Percentiles rank a stretch among this genome's conserved stretches.
Conservation (phyloP, 1,284 basidiomycete genomes). For the Apiotrichum gracile region DNA sequence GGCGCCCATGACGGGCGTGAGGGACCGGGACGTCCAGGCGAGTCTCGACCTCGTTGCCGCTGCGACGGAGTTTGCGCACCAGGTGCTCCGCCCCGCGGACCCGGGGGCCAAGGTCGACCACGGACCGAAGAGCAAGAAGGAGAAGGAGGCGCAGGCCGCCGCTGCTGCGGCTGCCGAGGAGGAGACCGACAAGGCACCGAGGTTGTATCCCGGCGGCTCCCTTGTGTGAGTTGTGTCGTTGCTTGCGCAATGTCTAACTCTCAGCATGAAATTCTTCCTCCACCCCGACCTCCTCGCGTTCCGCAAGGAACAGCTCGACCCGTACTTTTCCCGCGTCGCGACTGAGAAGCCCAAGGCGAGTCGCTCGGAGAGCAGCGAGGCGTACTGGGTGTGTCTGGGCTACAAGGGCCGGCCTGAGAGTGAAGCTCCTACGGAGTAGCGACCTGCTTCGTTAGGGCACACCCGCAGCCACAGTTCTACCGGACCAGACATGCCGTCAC, state of each 20-base stretch:
- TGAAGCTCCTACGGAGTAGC: neutral
- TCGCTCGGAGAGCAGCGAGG: slow-evolving; percentile 43
- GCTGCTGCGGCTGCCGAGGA: neutral
- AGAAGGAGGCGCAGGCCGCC: neutral
- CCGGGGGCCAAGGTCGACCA: neutral
- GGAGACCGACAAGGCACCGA: neutral
- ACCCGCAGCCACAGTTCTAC: neutral
- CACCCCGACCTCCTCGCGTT: slow-evolving; percentile 44
- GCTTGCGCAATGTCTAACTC: slow-evolving; percentile 1
- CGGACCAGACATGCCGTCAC: no score
- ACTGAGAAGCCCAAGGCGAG: slow-evolving; percentile 45
- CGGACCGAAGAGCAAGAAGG: neutral
- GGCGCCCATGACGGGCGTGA: slow-evolving; percentile 45
- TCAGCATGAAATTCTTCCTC: slow-evolving; percentile 41
- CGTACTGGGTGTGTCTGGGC: slow-evolving; percentile 46
- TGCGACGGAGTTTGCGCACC: slow-evolving; percentile 39
- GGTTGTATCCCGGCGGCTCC: slow-evolving; percentile 30
- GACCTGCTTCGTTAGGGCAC: neutral
- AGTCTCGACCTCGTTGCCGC: slow-evolving; percentile 43
- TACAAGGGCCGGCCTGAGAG: slow-evolving; percentile 28
- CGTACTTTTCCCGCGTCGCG: slow-evolving; percentile 36
- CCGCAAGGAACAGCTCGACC: slow-evolving; percentile 32
- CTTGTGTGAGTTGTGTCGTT: slow-evolving; percentile 34
- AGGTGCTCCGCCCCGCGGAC: slow-evolving; percentile 20
- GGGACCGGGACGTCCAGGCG: slow-evolving; percentile 38